Evolutionary conservation across 1,284 basidiomycete genomes (phyloP).

Genomic region (Trametes versicolor): DNA sequence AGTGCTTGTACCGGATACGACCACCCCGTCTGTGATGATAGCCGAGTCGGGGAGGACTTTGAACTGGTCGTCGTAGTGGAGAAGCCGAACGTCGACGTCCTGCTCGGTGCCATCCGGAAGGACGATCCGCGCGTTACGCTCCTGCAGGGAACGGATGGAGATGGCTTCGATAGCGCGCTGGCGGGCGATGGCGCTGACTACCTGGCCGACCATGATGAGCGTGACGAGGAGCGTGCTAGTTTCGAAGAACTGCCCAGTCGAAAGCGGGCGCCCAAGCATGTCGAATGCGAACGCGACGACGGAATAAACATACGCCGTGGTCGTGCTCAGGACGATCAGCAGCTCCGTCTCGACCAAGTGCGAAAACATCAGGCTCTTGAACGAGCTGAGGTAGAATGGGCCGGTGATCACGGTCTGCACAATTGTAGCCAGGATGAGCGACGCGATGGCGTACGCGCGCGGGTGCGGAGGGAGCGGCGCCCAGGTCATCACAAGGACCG

Average conservation of each 20-base stretch:
- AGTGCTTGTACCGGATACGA: constrained; percentile 49
- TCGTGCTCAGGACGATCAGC: constrained; percentile 53
- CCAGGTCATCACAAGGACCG: constrained; percentile 58
- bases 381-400: constrained; percentile 50
- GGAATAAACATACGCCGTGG: constrained; percentile 55
- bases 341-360: constrained; percentile 53
- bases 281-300: constrained; percentile 52
- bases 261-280: constrained; percentile 46
- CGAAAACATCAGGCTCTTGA: constrained; percentile 52
- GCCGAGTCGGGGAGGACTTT: constrained; percentile 48
- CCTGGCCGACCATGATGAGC: constrained; percentile 54
- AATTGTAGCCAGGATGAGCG: constrained; percentile 51
- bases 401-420: constrained; percentile 51
- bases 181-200: constrained; percentile 52
- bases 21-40: constrained; percentile 54
- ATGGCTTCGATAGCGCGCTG: constrained; percentile 49
- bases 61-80: constrained; percentile 51
- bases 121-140: constrained; percentile 46
- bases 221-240: constrained; percentile 56
- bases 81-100: constrained; percentile 47
- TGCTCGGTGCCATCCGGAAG: constrained; percentile 36
- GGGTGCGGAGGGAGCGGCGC: constrained; percentile 49
- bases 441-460: constrained; percentile 48
- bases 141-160: constrained; percentile 49
- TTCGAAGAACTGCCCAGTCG: constrained; percentile 55